A percentile compares a stretch with the other conserved stretches of the same genome.
Conservation (phyloP, 257 asterid genomes). For the Handroanthus guayacan region DNA sequence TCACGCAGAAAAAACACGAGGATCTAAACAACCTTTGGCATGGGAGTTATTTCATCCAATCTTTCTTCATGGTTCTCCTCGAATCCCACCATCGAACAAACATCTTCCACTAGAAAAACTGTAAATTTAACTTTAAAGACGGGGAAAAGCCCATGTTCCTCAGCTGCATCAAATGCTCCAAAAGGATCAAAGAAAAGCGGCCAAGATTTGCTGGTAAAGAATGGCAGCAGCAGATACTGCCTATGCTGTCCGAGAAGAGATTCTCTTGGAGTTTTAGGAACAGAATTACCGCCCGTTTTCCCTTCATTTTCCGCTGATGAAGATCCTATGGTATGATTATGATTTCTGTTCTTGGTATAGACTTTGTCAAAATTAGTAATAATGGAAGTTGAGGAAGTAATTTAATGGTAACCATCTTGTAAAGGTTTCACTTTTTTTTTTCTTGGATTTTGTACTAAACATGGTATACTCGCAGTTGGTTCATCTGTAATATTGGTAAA, state of each 20-base stretch:
- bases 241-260: constrained; percentile 62
- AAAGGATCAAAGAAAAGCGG: constrained; percentile 34
- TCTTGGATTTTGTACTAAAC: constrained; percentile 1
- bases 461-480: neutral
- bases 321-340: constrained; percentile 54
- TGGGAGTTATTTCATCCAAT: constrained; percentile 38
- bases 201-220: constrained; percentile 32
- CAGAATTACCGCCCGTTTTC: constrained; percentile 48
- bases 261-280: constrained; percentile 54
- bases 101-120: neutral
- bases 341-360: constrained; percentile 3
- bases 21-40: neutral
- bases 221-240: constrained; percentile 47
- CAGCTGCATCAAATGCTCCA: constrained; percentile 31
- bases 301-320: constrained; percentile 56
- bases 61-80: constrained; percentile 30
- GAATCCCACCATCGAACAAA: constrained; percentile 32
- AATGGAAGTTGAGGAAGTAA: neutral
- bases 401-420: neutral
- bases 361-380: neutral
- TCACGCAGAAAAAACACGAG: neutral
- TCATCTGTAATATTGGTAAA: no score
- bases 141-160: neutral
- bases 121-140: constrained; percentile 29
- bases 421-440: constrained; percentile 1